phyloP scores from a whole-genome alignment of 208 protist species.

The Crithidia thermophila region DNA sequence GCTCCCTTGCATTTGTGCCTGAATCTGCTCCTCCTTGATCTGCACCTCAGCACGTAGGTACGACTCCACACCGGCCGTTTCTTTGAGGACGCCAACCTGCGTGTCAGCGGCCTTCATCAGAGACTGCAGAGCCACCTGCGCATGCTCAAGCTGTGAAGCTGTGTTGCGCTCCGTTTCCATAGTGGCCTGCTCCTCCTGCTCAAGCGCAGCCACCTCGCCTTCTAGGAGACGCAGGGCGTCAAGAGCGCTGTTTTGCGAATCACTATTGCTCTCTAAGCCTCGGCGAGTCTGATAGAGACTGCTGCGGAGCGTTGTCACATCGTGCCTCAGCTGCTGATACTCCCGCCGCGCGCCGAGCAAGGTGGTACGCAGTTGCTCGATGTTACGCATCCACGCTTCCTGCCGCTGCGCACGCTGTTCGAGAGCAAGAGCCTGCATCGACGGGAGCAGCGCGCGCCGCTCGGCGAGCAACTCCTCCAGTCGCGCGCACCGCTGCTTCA shows the following conservation, averaged over 20 bases:
- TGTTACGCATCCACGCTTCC: slow-evolving; percentile 25
- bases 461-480: slow-evolving; percentile 24
- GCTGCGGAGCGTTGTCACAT: slow-evolving; percentile 33
- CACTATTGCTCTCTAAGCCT: slow-evolving; percentile 4
- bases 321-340: slow-evolving; percentile 40
- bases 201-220: slow-evolving; percentile 15
- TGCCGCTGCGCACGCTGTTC: slow-evolving; percentile 31
- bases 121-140: slow-evolving; percentile 41
- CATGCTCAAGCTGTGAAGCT: slow-evolving; percentile 19
- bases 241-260: slow-evolving; percentile 6
- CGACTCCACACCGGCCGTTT: slow-evolving; percentile 41
- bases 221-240: slow-evolving; percentile 31
- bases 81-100: slow-evolving; percentile 33
- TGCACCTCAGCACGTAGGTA: slow-evolving; percentile 60
- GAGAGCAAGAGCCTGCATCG: slow-evolving; percentile 23
- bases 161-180: not conserved
- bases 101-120: slow-evolving; percentile 47
- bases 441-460: slow-evolving; percentile 18
- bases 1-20: slow-evolving; percentile 43
- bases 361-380: slow-evolving; percentile 22
- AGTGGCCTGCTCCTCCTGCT: slow-evolving; percentile 19
- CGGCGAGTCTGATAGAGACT: slow-evolving; percentile 22
- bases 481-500: slow-evolving; percentile 24
- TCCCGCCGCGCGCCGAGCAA: slow-evolving; percentile 26
- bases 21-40: slow-evolving; percentile 48